phyloP scores from a whole-genome alignment of 2,329 filamentous ascomycete genomes.

The Blumeria graminis region DNA sequence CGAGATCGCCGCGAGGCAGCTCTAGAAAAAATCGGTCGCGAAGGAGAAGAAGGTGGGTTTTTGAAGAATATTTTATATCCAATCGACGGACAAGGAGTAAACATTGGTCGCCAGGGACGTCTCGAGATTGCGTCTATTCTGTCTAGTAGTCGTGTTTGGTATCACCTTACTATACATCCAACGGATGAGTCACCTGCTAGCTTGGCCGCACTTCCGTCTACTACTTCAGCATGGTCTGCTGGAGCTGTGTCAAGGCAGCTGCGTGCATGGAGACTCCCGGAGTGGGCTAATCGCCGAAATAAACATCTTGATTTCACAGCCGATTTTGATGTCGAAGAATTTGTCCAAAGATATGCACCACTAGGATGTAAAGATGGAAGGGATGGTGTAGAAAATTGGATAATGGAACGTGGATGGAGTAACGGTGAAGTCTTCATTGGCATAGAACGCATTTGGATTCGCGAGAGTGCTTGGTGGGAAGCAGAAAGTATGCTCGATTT shows the following conservation, averaged over 20 bases:
- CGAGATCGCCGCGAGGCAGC: conserved; percentile 63
- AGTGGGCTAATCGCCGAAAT: conserved; percentile 89
- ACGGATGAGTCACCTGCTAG: conserved; percentile 63
- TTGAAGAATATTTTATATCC: conserved; percentile 65
- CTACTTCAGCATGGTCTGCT: conserved; percentile 77
- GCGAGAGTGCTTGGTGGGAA: conserved; percentile 91
- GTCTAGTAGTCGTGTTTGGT: conserved; percentile 77
- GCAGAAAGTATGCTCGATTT: conserved; percentile 88
- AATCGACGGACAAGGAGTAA: conserved; percentile 51
- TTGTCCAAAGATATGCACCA: conserved; percentile 54
- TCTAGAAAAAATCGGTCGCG: conserved; percentile 66
- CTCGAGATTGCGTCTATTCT: conserved; percentile 55
- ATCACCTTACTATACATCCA: conserved; percentile 75
- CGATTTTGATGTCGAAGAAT: conserved; percentile 88
- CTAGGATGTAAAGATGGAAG: conserved; percentile 75
- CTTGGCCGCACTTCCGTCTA: conserved; percentile 44
- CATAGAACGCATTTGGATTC: conserved; percentile 82
- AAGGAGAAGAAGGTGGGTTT: conserved; percentile 62
- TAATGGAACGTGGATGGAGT: conserved; percentile 88
- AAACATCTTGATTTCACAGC: conserved; percentile 85
- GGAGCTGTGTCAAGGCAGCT: conserved; percentile 81
- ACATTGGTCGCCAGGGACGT: conserved; percentile 51
- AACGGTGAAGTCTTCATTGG: conserved; percentile 90
- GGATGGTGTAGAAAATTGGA: conserved; percentile 85
- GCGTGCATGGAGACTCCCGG: conserved; percentile 74